These are phyloP conservation scores for Metroxylon sagu DNA, from an alignment of 176 grass and related monocot species.

Conservation along the genomic window DNA sequence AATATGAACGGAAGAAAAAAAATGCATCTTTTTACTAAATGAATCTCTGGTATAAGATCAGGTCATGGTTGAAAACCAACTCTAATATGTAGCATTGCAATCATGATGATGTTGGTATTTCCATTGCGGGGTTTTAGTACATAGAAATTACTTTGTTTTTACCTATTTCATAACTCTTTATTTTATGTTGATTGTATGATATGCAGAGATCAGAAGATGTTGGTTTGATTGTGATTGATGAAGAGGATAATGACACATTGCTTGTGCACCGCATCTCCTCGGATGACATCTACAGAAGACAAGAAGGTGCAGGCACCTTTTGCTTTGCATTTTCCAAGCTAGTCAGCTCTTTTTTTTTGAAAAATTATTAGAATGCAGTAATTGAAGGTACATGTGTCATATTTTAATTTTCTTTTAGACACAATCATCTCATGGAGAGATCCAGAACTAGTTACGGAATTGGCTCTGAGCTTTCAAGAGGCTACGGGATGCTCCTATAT, in stretches of 20 bases:
- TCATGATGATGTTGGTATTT: no score
- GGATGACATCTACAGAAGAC: background rate
- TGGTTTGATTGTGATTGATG: slow-evolving; percentile 10
- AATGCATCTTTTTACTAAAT: no score
- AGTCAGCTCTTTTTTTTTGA: background rate
- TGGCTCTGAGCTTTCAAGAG: slow-evolving; percentile 22
- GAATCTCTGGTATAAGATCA: no score
- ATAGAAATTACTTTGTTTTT: no score
- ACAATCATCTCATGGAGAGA: slow-evolving; percentile 26
- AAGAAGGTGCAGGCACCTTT: background rate
- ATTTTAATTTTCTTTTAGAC: slow-evolving; percentile 1
- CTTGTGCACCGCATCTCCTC: slow-evolving; percentile 1
- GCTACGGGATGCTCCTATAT: slow-evolving; percentile 13
- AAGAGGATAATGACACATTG: background rate
- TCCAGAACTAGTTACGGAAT: slow-evolving; percentile 12
- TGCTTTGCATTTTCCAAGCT: background rate
- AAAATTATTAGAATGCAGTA: background rate
- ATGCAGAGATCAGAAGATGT: slow-evolving; percentile 1
- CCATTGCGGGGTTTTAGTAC: no score
- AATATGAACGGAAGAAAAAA: no score
- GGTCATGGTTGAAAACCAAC: no score
- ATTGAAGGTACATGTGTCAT: background rate
- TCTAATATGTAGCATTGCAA: no score
- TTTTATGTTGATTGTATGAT: background rate
- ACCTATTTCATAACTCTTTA: no score